phyloP scores from a whole-genome alignment of 2,329 filamentous ascomycete genomes.

The Rhynchosporium graminicola region DNA sequence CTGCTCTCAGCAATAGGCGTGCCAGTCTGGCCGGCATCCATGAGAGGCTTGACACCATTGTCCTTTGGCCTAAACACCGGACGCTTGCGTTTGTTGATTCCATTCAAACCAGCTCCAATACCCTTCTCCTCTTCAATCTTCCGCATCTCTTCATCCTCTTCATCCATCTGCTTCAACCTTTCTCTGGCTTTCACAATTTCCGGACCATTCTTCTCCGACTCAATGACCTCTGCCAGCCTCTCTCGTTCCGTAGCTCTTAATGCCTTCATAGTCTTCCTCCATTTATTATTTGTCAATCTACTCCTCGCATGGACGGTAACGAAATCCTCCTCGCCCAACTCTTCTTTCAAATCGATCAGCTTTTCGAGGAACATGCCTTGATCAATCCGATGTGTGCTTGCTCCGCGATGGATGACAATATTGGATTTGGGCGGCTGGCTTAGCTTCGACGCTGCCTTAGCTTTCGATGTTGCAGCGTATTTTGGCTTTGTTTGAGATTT shows the following conservation, averaged over 20 bases:
- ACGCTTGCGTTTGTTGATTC: conserved; percentile 14
- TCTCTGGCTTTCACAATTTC: conserved; percentile 22
- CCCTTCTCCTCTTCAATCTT: conserved; percentile 13
- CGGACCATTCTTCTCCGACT: conserved; percentile 5
- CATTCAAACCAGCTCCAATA: not conserved
- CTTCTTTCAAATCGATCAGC: conserved; percentile 64
- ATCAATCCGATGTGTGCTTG: conserved; percentile 41
- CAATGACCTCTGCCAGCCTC: conserved; percentile 24
- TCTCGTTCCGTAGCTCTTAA: conserved; percentile 28
- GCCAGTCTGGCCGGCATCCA: not conserved
- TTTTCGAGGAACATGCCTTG: conserved; percentile 63
- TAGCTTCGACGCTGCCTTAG: conserved; percentile 1
- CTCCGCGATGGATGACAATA: conserved; percentile 33
- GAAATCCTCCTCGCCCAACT: conserved; percentile 63
- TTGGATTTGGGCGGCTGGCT: conserved; percentile 1
- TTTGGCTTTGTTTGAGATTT: conserved; percentile 29
- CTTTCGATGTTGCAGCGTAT: not conserved
- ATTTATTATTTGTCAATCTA: conserved; percentile 33
- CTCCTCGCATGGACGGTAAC: conserved; percentile 59
- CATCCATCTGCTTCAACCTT: conserved; percentile 31
- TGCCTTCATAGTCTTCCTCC: conserved; percentile 29
- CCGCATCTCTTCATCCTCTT: conserved; percentile 8
- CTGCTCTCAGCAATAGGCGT: not conserved
- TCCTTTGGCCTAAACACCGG: not conserved
- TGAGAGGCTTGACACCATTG: not conserved